Conservation (phyloP, 441 rosid species). For the Viola pubescens region DNA sequence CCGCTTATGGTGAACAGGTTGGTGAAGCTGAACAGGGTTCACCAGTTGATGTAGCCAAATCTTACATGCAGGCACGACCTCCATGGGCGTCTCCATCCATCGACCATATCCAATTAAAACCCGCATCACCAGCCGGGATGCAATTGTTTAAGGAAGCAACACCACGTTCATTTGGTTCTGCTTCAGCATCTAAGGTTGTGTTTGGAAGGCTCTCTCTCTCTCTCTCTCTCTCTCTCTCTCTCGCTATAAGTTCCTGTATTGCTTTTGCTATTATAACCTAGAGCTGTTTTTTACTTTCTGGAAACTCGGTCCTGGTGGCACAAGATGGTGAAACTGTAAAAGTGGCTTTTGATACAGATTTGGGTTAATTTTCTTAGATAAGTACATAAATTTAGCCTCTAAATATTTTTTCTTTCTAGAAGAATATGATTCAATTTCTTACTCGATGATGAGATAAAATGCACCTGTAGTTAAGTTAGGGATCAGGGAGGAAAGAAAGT, state of each 20-base stretch:
- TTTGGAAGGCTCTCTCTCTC: slow-evolving; percentile 12
- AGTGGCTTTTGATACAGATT: no score
- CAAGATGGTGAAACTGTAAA: neutral
- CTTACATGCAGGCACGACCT: slow-evolving; percentile 66
- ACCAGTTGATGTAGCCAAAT: slow-evolving; percentile 77
- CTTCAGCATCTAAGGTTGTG: slow-evolving; percentile 51
- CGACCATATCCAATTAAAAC: slow-evolving; percentile 29
- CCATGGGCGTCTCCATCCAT: slow-evolving; percentile 65
- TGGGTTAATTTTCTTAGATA: no score
- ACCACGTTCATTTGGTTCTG: no score
- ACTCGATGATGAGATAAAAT: neutral
- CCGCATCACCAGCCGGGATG: slow-evolving; percentile 38
- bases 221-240: neutral
- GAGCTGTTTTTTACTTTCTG: neutral
- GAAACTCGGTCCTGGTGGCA: neutral
- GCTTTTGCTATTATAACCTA: neutral
- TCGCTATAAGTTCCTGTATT: neutral
- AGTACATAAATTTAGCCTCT: no score
- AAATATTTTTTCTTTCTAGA: no score
- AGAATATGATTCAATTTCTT: neutral
- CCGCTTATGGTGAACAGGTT: slow-evolving; percentile 28
- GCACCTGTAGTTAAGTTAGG: neutral
- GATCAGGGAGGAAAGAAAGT: neutral
- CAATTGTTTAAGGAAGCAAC: no score
- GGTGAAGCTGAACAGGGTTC: slow-evolving; percentile 51